Conservation (phyloP, 768 basidiomycete genomes). For the Tricholoma matsutake region DNA sequence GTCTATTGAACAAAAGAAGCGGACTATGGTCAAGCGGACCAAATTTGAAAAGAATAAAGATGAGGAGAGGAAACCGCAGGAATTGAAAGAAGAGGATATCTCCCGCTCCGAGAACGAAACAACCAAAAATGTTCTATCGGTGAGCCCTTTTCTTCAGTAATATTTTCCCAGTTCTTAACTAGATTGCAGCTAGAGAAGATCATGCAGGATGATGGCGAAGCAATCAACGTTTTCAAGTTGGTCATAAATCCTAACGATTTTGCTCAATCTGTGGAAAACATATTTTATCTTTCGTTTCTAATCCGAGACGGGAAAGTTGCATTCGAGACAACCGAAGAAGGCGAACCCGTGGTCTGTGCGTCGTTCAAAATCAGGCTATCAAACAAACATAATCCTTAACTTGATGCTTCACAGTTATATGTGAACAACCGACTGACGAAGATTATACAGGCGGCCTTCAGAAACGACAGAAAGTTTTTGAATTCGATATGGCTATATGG, state of each 20-base stretch:
- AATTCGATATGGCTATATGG: conserved; percentile 91
- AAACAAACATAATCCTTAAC: not conserved
- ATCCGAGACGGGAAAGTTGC: conserved; percentile 83
- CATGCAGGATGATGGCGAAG: conserved; percentile 43
- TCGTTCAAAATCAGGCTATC: conserved; percentile 1
- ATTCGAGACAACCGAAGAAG: conserved; percentile 62
- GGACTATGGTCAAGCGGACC: conserved; percentile 54
- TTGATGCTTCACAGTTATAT: conserved; percentile 42
- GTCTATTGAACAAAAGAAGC: conserved; percentile 80
- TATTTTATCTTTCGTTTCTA: conserved; percentile 93
- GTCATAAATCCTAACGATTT: conserved; percentile 89
- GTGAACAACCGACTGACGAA: conserved; percentile 59
- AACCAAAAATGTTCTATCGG: conserved; percentile 76
- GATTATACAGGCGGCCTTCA: conserved; percentile 62
- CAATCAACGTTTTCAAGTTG: conserved; percentile 80
- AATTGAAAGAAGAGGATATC: conserved; percentile 82
- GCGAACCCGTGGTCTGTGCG: conserved; percentile 76
- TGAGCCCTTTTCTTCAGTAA: conserved; percentile 31
- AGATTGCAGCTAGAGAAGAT: conserved; percentile 55
- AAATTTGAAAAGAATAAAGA: conserved; percentile 72
- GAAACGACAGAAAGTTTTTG: conserved; percentile 85
- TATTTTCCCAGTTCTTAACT: not conserved
- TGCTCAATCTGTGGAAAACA: conserved; percentile 93
- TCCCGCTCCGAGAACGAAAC: conserved; percentile 85
- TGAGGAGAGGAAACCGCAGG: conserved; percentile 68